Conservation (phyloP, 2,329 filamentous ascomycete genomes). For the Neurospora crassa region DNA sequence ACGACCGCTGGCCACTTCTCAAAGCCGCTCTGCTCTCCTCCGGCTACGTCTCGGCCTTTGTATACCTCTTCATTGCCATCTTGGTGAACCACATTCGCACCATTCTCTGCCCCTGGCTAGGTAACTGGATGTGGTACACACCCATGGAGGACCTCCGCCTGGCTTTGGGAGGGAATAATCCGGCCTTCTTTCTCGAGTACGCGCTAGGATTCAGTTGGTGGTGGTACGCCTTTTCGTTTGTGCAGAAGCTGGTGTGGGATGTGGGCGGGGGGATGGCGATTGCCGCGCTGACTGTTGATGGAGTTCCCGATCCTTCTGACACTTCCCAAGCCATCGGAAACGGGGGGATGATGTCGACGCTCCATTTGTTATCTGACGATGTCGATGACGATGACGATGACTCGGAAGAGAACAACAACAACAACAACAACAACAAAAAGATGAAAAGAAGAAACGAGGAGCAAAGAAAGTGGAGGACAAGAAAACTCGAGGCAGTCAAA, state of each 20-base stretch:
- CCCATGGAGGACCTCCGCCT: conserved; percentile 27
- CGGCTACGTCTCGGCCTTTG: conserved; percentile 18
- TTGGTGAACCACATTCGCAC: conserved; percentile 30
- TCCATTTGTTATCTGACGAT: too few relatives aligned
- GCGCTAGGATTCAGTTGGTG: conserved; percentile 14
- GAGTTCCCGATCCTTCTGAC: background rate
- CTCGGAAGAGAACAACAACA: background rate
- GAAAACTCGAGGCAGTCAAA: conserved; percentile 1
- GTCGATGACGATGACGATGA: too few relatives aligned
- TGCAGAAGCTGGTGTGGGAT: conserved; percentile 14
- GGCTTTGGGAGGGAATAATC: conserved; percentile 19
- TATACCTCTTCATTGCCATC: conserved; percentile 25
- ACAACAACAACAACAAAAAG: too few relatives aligned
- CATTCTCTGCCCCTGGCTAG: conserved; percentile 22
- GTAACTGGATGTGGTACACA: conserved; percentile 21
- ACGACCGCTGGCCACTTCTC: conserved; percentile 7
- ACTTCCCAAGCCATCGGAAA: too few relatives aligned
- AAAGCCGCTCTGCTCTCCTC: conserved; percentile 17
- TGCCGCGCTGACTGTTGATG: background rate
- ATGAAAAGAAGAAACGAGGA: too few relatives aligned
- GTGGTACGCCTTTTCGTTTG: conserved; percentile 9
- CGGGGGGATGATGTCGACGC: too few relatives aligned
- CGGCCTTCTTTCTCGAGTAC: conserved; percentile 25
- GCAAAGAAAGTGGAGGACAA: background rate
- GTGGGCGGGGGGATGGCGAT: conserved; percentile 6